Percentiles rank a stretch among this genome's conserved stretches.
Conservation (phyloP, 2,329 filamentous ascomycete genomes). For the Paradendryphiella salina region DNA sequence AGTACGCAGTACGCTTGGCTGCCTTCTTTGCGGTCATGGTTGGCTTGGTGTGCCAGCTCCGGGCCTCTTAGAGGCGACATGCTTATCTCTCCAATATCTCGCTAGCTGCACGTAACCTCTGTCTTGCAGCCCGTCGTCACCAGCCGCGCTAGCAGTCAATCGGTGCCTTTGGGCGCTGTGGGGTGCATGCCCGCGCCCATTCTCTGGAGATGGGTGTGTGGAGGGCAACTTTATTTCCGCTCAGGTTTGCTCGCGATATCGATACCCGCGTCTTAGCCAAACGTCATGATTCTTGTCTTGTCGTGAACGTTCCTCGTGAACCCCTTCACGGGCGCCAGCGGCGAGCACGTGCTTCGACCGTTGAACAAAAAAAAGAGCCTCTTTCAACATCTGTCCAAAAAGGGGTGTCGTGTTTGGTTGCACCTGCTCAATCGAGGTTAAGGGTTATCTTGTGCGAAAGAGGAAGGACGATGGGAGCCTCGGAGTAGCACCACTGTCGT, state of each 20-base stretch:
- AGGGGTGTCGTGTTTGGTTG: background rate
- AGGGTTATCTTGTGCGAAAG: conserved; percentile 9
- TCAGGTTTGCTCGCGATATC: background rate
- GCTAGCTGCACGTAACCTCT: conserved; percentile 4
- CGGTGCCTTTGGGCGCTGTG: conserved; percentile 12
- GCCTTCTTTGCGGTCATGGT: background rate
- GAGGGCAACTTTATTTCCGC: conserved; percentile 6
- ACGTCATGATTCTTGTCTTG: background rate
- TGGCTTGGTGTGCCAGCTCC: conserved; percentile 1
- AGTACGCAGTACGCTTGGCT: conserved; percentile 1
- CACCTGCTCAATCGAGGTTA: conserved; percentile 17
- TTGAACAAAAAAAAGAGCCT: no score
- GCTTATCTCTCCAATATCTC: conserved; percentile 14
- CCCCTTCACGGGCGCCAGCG: background rate
- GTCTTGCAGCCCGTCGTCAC: conserved; percentile 7
- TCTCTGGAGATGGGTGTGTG: conserved; percentile 1
- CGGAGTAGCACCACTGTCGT: background rate
- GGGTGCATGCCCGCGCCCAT: conserved; percentile 20
- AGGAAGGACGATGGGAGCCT: conserved; percentile 6
- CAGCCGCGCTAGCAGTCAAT: conserved; percentile 2
- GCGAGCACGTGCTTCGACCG: background rate
- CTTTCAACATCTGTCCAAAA: background rate
- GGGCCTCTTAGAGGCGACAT: conserved; percentile 9
- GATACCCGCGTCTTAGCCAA: background rate
- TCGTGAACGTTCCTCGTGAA: no score